These are phyloP conservation scores for Salmacisia buchloeana DNA, from an alignment of 1,284 basidiomycete genomes.

Conservation along the genomic window DNA sequence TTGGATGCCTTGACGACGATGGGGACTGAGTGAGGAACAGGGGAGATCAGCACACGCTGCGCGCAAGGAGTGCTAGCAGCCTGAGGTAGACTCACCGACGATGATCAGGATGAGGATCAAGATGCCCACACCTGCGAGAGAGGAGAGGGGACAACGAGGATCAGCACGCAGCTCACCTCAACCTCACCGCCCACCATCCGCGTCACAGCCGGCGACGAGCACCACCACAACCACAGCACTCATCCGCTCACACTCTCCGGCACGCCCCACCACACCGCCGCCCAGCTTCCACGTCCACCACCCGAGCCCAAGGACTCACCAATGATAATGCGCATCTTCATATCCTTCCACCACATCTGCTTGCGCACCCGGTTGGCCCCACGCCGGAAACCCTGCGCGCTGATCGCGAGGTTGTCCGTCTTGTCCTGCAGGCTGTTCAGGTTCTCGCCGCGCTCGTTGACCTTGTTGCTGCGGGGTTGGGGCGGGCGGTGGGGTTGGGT, in stretches of 20 bases:
- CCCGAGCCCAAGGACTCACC: not conserved
- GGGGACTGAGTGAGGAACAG: conserved; percentile 21
- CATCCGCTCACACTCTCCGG: not conserved
- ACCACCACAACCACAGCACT: not conserved
- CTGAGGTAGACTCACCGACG: conserved; percentile 46
- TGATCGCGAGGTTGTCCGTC: conserved; percentile 97
- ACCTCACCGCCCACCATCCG: not conserved
- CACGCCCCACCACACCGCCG: not conserved
- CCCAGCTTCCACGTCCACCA: not conserved
- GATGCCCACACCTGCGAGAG: conserved; percentile 31
- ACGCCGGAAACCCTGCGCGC: conserved; percentile 96
- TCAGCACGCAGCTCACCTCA: not conserved
- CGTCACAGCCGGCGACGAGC: not conserved
- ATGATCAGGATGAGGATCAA: conserved; percentile 47
- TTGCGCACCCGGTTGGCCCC: conserved; percentile 97
- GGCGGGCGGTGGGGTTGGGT: too few species aligned
- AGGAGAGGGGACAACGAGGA: too few species aligned
- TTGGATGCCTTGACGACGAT: conserved; percentile 30
- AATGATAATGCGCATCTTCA: conserved; percentile 26
- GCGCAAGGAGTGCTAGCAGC: too few species aligned
- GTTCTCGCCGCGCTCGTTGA: conserved; percentile 89
- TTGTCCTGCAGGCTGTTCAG: conserved; percentile 94
- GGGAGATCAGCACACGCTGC: not conserved
- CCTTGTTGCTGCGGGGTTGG: conserved; percentile 70
- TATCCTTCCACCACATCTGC: conserved; percentile 62